These are phyloP conservation scores for Arthrobotrys musiformis DNA, from an alignment of 2,329 filamentous ascomycete species.

Conservation along the genomic window DNA sequence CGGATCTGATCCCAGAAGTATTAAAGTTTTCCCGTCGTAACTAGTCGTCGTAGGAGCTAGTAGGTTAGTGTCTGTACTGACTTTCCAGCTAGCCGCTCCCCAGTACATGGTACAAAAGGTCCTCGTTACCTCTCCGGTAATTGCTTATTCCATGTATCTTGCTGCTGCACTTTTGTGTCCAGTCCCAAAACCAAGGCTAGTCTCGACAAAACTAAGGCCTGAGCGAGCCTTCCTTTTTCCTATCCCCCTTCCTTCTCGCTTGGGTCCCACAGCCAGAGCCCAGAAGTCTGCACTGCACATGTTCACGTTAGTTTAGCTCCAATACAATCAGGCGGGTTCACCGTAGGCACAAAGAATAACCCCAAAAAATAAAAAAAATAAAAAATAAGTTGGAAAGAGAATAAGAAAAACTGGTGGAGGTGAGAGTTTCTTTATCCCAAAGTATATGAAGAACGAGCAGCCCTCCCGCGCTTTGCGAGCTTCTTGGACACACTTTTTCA, in stretches of 20 bases:
- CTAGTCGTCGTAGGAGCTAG: slow-evolving; percentile 26
- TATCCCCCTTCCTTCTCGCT: slow-evolving; percentile 40
- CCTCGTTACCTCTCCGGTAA: slow-evolving; percentile 3
- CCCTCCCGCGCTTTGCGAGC: slow-evolving; percentile 55
- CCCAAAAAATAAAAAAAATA: slow-evolving; percentile 26
- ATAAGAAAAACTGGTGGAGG: slow-evolving; percentile 38
- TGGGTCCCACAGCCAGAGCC: slow-evolving; percentile 52
- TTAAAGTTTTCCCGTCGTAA: slow-evolving; percentile 44
- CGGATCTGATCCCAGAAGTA: slow-evolving; percentile 11
- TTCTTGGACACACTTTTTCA: slow-evolving; percentile 46
- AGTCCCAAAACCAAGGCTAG: slow-evolving; percentile 51
- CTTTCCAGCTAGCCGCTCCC: slow-evolving; percentile 32
- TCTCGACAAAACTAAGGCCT: slow-evolving; percentile 39
- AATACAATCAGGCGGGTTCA: slow-evolving; percentile 48
- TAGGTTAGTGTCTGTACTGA: slow-evolving; percentile 26
- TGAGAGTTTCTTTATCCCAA: slow-evolving; percentile 51
- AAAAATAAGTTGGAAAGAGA: slow-evolving; percentile 8
- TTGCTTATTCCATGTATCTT: slow-evolving; percentile 30
- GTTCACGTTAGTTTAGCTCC: slow-evolving; percentile 39
- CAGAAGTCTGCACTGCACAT: slow-evolving; percentile 41
- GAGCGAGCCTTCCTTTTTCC: slow-evolving; percentile 53
- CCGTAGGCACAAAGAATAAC: slow-evolving; percentile 9
- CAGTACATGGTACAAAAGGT: slow-evolving; percentile 40
- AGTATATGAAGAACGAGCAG: slow-evolving; percentile 51
- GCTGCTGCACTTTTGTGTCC: slow-evolving; percentile 52